Evolutionary conservation across 2,329 filamentous ascomycete species (phyloP).

Genomic region (Botryosphaeria dothidea): DNA sequence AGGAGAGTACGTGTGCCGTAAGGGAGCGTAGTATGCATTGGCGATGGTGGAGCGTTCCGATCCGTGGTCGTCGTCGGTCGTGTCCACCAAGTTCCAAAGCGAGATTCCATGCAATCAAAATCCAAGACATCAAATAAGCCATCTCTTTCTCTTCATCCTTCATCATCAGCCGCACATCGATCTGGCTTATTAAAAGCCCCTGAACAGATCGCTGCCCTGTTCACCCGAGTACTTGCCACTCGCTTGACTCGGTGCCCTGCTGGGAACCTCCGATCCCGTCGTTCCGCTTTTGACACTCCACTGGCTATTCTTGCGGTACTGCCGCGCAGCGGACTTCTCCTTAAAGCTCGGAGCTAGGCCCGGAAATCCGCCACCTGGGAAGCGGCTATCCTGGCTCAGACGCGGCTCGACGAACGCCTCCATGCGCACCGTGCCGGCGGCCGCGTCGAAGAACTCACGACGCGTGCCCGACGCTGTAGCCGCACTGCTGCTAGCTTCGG

Average conservation of each 20-base stretch:
- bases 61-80: background rate
- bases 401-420: constrained; percentile 79
- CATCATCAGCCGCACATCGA: background rate
- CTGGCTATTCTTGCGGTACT: constrained; percentile 5
- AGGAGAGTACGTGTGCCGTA: background rate
- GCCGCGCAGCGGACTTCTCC: constrained; percentile 6
- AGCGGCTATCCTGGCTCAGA: constrained; percentile 6
- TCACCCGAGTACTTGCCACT: constrained; percentile 14
- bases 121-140: constrained; percentile 4
- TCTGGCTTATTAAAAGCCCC: constrained; percentile 11
- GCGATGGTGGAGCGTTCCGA: background rate
- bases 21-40: background rate
- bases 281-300: constrained; percentile 1
- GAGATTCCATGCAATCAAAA: constrained; percentile 1
- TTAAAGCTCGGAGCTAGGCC: background rate
- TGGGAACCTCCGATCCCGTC: background rate
- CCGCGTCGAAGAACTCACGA: constrained; percentile 73
- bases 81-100: background rate
- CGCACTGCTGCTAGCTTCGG: constrained; percentile 17
- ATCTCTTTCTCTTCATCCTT: background rate
- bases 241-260: constrained; percentile 11
- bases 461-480: background rate
- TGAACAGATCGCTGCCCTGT: constrained; percentile 13
- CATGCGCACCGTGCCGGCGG: constrained; percentile 86
- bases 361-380: constrained; percentile 29